Conservation (phyloP, 768 basidiomycete species). For the Gymnopilus dilepis region DNA sequence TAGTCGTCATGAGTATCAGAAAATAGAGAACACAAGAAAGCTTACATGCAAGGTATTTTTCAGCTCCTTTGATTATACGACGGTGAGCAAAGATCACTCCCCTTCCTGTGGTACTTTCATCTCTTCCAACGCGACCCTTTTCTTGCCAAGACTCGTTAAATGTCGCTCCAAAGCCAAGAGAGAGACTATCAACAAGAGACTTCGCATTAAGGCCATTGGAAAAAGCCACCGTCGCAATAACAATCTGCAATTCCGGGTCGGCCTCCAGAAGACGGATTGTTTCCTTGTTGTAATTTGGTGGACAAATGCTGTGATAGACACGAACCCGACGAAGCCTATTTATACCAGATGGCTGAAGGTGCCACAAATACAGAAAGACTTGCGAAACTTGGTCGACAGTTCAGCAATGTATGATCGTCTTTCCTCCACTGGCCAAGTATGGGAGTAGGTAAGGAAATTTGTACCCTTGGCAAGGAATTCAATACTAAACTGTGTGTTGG, state of each 20-base stretch:
- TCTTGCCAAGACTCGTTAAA: constrained; percentile 16
- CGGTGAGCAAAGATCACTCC: constrained; percentile 8
- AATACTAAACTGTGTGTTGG: constrained; percentile 3
- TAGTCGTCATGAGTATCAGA: too few relatives aligned
- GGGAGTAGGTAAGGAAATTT: constrained; percentile 12
- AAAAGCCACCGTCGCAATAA: constrained; percentile 12
- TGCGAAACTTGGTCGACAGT: background rate
- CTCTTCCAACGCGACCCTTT: constrained; percentile 13
- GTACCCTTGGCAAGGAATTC: constrained; percentile 3
- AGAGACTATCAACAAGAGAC: constrained; percentile 15
- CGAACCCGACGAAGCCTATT: background rate
- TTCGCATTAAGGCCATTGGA: constrained; percentile 14
- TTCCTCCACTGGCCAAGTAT: constrained; percentile 11
- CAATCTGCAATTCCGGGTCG: constrained; percentile 6
- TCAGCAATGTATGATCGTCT: constrained; percentile 13
- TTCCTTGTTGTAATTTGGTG: background rate
- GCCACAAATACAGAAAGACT: background rate
- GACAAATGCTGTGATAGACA: background rate
- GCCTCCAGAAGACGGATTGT: background rate
- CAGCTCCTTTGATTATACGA: background rate
- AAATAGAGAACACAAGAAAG: too few relatives aligned
- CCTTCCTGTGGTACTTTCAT: background rate
- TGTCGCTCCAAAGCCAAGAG: constrained; percentile 11
- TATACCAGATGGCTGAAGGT: background rate
- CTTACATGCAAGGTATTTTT: background rate